Evolutionary conservation across 257 asterid genomes (phyloP), one percentile per base, ranked within the genome.

Genomic region (Solanum raphanifolium): DNA sequence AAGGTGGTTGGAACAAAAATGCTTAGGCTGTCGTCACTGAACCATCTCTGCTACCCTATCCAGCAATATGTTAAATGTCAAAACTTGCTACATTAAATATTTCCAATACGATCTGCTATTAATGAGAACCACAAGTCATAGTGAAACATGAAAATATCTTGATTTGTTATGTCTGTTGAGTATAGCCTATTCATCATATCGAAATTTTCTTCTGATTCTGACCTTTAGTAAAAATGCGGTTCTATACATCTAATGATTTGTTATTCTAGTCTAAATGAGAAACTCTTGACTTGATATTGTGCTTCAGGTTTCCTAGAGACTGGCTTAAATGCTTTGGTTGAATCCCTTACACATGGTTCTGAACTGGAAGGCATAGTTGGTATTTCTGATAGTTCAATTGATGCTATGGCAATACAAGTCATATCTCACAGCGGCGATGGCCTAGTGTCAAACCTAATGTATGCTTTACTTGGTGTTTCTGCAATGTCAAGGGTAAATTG

Each of bases 401-500:
- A 94, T 89, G 95, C 94, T 87, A 92, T 90, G 95, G 91, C 93
- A 90, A 92, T 95, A 87, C 92, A 91, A 88, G 96, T 93, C 92
- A 90, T 96, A 89, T 95, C 97, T 87, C 90, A 88, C 90, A 87
- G 91, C 55, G 98, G 98, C 8, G 99, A 96, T 91, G 95, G 98
- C 81, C 94, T 96, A 58, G 89, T 96, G 86, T 94, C 98, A 3
- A 96, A 95, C 92, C 92, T 96, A 89, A 90, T 96, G 79, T 95
- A 96, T 90, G 95, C 99, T 88, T 95, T 96, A 84, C 99, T 96
- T 88, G 98, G 99, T 84, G 94, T 95, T 88, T 94, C 98, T 83
- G 99, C 99, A 90, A 91, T 95, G 98, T 95, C 99, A 87, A 92
- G 98, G 98, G 99, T 96, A 94, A 92, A 58, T 84, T 43, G 90